Base-by-base conservation (phyloP, 139 green algal genomes). In the Pseudopediastrum boryanum region DNA sequence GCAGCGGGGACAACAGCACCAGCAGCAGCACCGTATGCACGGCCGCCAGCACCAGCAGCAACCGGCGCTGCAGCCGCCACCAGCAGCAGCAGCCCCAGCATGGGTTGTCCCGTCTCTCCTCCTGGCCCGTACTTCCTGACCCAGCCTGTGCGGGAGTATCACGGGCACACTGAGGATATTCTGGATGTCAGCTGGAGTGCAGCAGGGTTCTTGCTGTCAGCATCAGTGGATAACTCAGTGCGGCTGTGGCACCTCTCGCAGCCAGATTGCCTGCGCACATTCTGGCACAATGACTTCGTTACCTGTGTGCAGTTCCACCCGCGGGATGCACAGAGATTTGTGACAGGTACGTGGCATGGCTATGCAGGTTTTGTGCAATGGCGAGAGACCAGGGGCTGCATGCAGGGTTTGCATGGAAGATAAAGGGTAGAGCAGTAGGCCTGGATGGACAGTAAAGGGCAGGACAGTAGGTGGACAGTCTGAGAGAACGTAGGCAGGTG, bases 151-250 rank as follows among this genome's bases (percentile, higher is more conserved):
- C 75, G 88, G 21, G 33, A 71, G 58, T 66, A 44, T 27, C 0
- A 21, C 3, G 90, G 90, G 10, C 90, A 96, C 80, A 82, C 46
- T 0, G 78, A 74, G 19, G 95, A 98, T 74, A 87, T 98, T 6
- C 84, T 98, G 75, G 95, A 98, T 79, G 31, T 98, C 19, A 88
- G 81, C 66, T 98, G 95, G 95, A 94, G 87, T 0, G 68, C 74
- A 54, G 25, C 25, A 29, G 41, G 64, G 58, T 98, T 98, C 70
- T 74, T 98, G 62, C 89, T 98, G n/a, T 92, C 86, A 0, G 86
- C 89, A 0, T 95, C 87, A 3, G 94, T 96, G 85, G 94, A 98
- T 86, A 95, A 95, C 76, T 94, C 86, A 19, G 94, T 97, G 50
- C 87, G 94, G 42, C 83, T 98, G 75, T 98, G 94, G 94, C 91